Base-by-base conservation (phyloP, 345 rosid genomes). In the Salix exigua region DNA sequence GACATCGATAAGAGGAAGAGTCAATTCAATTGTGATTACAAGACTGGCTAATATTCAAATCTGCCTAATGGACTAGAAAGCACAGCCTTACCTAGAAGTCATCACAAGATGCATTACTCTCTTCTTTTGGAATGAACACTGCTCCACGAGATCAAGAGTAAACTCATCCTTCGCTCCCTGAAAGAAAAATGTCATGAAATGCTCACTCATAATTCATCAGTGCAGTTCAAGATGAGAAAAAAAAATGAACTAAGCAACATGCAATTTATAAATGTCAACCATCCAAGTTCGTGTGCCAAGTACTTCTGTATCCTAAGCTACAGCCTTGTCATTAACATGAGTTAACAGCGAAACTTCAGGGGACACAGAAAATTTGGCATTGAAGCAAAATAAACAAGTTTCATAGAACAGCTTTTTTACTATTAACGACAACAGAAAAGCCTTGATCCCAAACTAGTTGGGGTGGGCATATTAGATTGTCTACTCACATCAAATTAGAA, bases 121-220 rank as follows among this genome's bases (percentile, higher is more conserved):
- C 80, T 96, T 96, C 88, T 96, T 96, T 87, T 93, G 99, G 89
- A 93, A 96, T 21, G 98, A 89, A 85, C 98, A 96, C 71, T 96
- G 99, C 85, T 96, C 99, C 66, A 96, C 98, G 68, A 96, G 99
- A 88, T 96, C 99, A 81, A 96, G 97, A 60, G 99, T 92, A 81
- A 96, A 96, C 84, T 96, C 97, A 81, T 91, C 94, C 82, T 84
- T 91, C 67, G 89, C 97, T 72, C 87, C 94, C 99, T 93, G 77
- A 75, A 77, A 87, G 70, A 75, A 81, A 13, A 82, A 77, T 26
- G 64, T 25, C n/a, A 55, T 7, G 7, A 44, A 40, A 40, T 44
- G 37, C 40, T 31, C 58, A 42, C 42, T 71, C 44, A 40, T 66
- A 62, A 65, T 63, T 61, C 60, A 70, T 33, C 40, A 37, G 58